Conservation (phyloP, 768 basidiomycete genomes). For the Mycena floridula region DNA sequence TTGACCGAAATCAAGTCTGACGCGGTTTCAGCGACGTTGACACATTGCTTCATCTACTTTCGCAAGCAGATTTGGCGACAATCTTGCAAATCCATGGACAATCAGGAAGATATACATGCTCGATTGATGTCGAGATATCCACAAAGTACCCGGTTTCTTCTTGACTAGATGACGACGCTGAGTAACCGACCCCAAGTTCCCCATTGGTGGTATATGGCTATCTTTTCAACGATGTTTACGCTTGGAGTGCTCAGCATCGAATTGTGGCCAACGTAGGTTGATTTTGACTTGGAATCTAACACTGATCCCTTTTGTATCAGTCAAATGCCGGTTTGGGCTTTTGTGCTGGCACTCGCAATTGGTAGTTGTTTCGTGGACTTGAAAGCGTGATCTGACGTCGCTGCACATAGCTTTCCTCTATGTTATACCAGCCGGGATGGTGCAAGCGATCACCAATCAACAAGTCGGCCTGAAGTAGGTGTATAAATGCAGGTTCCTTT, state of each 20-base stretch:
- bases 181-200: conserved; percentile 78
- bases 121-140: conserved; percentile 74
- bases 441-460: conserved; percentile 77
- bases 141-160: no score
- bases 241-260: conserved; percentile 51
- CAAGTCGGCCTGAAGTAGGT: conserved; percentile 67
- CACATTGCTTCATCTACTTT: conserved; percentile 49
- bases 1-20: no score
- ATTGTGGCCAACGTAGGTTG: conserved; percentile 59
- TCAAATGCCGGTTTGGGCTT: conserved; percentile 13
- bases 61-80: conserved; percentile 76
- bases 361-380: no score
- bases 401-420: conserved; percentile 62
- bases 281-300: conserved; percentile 74
- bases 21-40: no score
- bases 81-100: conserved; percentile 60
- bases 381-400: conserved; percentile 68
- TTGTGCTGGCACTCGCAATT: conserved; percentile 4
- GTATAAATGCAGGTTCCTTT: no score
- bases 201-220: conserved; percentile 75
- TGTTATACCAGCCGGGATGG: conserved; percentile 68
- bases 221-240: conserved; percentile 46
- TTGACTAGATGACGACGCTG: no score
- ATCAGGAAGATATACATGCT: conserved; percentile 82
- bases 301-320: conserved; percentile 63